A percentile compares a stretch with the other conserved stretches of the same genome.
phyloP scores from a whole-genome alignment of 2,329 filamentous ascomycete species.

The Penicillium palitans region DNA sequence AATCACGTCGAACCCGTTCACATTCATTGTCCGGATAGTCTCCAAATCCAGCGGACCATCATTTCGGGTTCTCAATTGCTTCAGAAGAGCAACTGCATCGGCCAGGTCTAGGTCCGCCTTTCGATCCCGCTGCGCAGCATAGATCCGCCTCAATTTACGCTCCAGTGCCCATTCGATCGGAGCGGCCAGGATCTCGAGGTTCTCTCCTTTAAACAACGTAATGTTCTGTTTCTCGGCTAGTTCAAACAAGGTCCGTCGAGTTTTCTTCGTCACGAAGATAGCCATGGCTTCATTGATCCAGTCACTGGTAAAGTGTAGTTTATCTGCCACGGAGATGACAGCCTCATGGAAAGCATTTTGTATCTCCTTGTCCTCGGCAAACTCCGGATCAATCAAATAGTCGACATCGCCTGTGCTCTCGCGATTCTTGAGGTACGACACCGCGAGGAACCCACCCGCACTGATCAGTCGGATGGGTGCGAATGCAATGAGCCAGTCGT shows the following conservation, averaged over 20 bases:
- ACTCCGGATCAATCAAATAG: constrained; percentile 36
- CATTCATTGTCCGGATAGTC: constrained; percentile 29
- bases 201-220: constrained; percentile 30
- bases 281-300: constrained; percentile 38
- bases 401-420: constrained; percentile 35
- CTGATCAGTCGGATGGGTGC: constrained; percentile 35
- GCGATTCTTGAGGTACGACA: constrained; percentile 33
- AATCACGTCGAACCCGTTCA: constrained; percentile 31
- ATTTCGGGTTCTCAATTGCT: constrained; percentile 25
- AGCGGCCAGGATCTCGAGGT: constrained; percentile 33
- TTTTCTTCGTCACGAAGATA: constrained; percentile 30
- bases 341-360: constrained; percentile 29
- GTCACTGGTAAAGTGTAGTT: constrained; percentile 25
- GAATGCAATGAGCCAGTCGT: constrained; percentile 34
- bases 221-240: constrained; percentile 35
- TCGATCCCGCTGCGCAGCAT: constrained; percentile 21
- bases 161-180: constrained; percentile 41
- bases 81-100: constrained; percentile 34
- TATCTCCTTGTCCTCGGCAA: constrained; percentile 35
- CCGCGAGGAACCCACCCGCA: constrained; percentile 35
- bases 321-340: constrained; percentile 25
- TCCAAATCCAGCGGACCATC: constrained; percentile 28
- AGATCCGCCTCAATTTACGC: constrained; percentile 36
- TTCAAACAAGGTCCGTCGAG: constrained; percentile 28
- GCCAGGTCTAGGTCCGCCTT: constrained; percentile 31